Percentiles rank a stretch among this genome's conserved stretches.
Conservation (phyloP, 164 flowering plant species). For the Hamamelis virginiana region DNA sequence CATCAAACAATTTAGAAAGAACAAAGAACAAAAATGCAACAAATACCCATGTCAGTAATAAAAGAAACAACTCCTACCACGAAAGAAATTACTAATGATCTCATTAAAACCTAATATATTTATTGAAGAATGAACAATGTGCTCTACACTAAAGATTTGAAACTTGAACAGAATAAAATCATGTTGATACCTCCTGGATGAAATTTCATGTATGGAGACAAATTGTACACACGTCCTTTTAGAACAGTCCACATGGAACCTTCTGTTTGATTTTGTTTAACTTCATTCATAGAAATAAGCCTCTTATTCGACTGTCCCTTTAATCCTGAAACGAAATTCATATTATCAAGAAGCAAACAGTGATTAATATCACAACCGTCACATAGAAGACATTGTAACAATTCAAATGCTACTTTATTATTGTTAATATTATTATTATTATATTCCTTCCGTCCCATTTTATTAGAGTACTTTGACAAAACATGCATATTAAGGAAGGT, state of each 20-base stretch:
- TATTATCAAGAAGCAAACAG: neutral
- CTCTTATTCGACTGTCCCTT: slow-evolving; percentile 89
- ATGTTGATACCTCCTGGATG: slow-evolving; percentile 89
- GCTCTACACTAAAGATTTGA: neutral
- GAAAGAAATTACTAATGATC: neutral
- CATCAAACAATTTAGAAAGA: neutral
- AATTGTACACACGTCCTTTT: slow-evolving; percentile 94
- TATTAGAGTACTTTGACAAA: too few relatives aligned
- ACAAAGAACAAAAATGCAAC: neutral
- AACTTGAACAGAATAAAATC: neutral
- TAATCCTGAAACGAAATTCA: slow-evolving; percentile 49
- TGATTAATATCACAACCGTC: neutral
- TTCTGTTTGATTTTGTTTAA: slow-evolving; percentile 70
- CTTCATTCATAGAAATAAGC: slow-evolving; percentile 79
- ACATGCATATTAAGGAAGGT: too few relatives aligned
- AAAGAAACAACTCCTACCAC: neutral
- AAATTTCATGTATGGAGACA: slow-evolving; percentile 90
- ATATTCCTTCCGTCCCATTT: too few relatives aligned
- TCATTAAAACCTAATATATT: neutral
- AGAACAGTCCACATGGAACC: slow-evolving; percentile 94
- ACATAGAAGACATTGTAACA: neutral
- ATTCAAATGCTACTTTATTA: neutral
- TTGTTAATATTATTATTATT: too few relatives aligned
- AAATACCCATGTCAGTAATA: neutral
- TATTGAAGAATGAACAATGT: neutral